Evolutionary conservation across 768 basidiomycete species (phyloP).

Genomic region (Amanita polypyramis): DNA sequence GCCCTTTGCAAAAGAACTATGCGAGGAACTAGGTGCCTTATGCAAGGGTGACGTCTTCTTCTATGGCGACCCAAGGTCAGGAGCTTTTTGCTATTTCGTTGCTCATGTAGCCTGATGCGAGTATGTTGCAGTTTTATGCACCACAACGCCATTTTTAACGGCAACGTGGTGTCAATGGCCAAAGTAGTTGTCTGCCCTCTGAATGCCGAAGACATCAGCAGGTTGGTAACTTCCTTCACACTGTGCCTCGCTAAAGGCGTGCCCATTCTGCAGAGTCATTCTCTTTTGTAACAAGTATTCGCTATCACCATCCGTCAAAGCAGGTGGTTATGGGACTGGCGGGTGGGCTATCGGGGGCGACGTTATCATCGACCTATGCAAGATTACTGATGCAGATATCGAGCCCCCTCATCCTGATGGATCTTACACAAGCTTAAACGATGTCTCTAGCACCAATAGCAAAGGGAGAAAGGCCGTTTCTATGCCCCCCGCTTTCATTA

Average conservation of each 20-base stretch:
- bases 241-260: not conserved
- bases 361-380: slow-evolving; percentile 71
- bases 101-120: not conserved
- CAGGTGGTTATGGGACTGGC: slow-evolving; percentile 86
- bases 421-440: slow-evolving; percentile 49
- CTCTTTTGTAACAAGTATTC: slow-evolving; percentile 63
- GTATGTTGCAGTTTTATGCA: slow-evolving; percentile 29
- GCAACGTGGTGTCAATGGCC: slow-evolving; percentile 51
- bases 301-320: slow-evolving; percentile 72
- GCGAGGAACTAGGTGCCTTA: slow-evolving; percentile 33
- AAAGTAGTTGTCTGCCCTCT: slow-evolving; percentile 62
- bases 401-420: slow-evolving; percentile 45
- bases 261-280: slow-evolving; percentile 38
- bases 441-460: slow-evolving; percentile 38
- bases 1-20: slow-evolving; percentile 23
- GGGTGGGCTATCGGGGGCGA: slow-evolving; percentile 87
- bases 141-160: slow-evolving; percentile 61
- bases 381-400: slow-evolving; percentile 57
- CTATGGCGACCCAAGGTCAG: slow-evolving; percentile 31
- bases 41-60: slow-evolving; percentile 39
- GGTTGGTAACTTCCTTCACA: slow-evolving; percentile 31
- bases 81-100: not conserved
- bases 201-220: slow-evolving; percentile 75
- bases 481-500: slow-evolving; percentile 7
- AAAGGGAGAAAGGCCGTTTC: slow-evolving; percentile 40